Base-by-base conservation (phyloP, 1,284 basidiomycete species). In the Trametes hirsuta region DNA sequence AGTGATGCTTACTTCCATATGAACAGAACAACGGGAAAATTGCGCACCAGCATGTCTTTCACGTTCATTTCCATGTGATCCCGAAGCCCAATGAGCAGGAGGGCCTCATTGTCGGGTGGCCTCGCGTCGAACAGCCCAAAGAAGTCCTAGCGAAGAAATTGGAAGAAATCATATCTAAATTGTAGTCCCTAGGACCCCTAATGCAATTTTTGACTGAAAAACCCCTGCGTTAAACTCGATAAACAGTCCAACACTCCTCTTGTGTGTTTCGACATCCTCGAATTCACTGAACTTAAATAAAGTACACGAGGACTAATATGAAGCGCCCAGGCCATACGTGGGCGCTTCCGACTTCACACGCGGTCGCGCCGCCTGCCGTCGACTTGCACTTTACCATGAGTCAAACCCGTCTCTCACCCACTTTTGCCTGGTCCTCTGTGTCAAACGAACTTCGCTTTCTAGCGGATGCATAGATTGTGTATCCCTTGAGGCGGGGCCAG, bases 1-100 rank as follows among this genome's bases (percentile, higher is more conserved):
- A 30, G 30, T 30, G 30, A 30, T 30, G 30, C 30, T 30, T 30
- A 30, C 8, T 4, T 8, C 30, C 8, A 8, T 30, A 8, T 8
- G 30, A 30, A 4, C 78, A 95, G 85, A 95, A 95, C 78, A 95
- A 94, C 69, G 93, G 93, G 22, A 78, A 80, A 47, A 78, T 88
- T 55, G 91, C 93, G 11, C 91, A 94, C 72, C 92, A 94, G 79
- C 88, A 86, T 41, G 93, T 96, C 37, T 82, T 86, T 56, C 94
- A 96, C 71, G 92, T 94, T 10, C 94, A 96, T 72, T 94, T 95
- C 77, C 90, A 94, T 75, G 81, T 97, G 63, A 95, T 97, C 61
- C 94, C 95, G 3, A 97, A 97, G 75, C 93, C 91, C 0, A 74
- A 76, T 14, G 82, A 84, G 12, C 76, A 86, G 47, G 82, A 90